Evolutionary conservation across 306 rosid species (phyloP), one percentile per base, ranked within the genome.

Genomic region (Senna siamea): DNA sequence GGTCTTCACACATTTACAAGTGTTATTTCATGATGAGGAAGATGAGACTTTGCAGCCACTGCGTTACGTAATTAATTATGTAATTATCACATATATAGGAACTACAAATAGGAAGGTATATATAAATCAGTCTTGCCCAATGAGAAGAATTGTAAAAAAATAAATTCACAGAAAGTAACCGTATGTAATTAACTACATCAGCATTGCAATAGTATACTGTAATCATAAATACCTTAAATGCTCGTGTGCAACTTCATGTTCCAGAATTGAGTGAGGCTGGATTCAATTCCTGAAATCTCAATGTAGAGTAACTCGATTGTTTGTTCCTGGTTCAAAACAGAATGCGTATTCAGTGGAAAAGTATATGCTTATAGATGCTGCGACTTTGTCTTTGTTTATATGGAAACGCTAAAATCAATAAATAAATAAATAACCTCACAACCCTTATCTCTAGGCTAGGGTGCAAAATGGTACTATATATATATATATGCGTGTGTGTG

Each of bases 271-370:
- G 28, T 10, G 54, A 12, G 54, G 35, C 43, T 14, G 52, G 22
- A 20, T 57, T 58, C 19, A 48, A 5, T 47, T 51, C 57, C 56
- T 17, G 56, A 12, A 2, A 3, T 65, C 38, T 22, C 28, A 13
- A 2, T 8, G 44, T 28, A 4, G 1, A 7, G 15, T 15, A 41
- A 53, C 19, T 55, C 55, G 23, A 17, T 10, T 63, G 64, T 23
- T 32, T 32, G 22, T 5, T 79, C 50, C 75, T 72, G 78, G 70
- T 38, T 48, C 28, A 38, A 23, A 11, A 15, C 26, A 57, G 52
- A n/a, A n/a, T 3, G 53, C 38, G 35, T 43, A 18, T 70, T 62
- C 53, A 20, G 64, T 23, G 19, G 12, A 62, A 52, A 62, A 51
- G 9, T 43, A 51, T 63, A 51, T 63, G 72, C 43, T 64, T 5